Base-by-base conservation (phyloP, 2,329 filamentous ascomycete genomes). In the Calonectria leucothoes region DNA sequence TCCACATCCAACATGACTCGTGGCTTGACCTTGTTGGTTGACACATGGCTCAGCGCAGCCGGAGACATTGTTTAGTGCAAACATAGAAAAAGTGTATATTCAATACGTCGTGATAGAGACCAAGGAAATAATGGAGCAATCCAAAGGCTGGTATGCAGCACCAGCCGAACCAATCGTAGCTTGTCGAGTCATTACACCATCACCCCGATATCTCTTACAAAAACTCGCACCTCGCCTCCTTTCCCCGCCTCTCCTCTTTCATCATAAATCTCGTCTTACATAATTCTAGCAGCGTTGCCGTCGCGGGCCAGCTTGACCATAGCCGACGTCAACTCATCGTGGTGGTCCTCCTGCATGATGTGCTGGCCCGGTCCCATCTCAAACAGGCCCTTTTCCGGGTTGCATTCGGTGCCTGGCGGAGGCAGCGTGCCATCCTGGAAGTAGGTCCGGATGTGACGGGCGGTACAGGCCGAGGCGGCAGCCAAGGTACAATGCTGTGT, bases 401-500 rank as follows among this genome's bases (percentile, higher is more conserved):
- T 84, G 73, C 90, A 92, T 20, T 86, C 79, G 1, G 86, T 87
- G 1, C 85, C 85, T 0, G 82, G 78, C 3, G 79, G 76, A 0
- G 90, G 91, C 1, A 90, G 81, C 2, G 77, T 80, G 10, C 87
- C 88, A 11, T 86, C 75, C 74, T 88, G 85, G 76, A 89, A 88
- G 74, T 89, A 89, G 20, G 79, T 78, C 6, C 81, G 82, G 12
- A 89, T 82, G 23, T 84, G 75, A n/a, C 74, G 76, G 1, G 85
- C 83, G 4, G 87, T 88, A 75, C 88, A 89, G 0, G 81, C 80
- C 1, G 86, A 88, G 0, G 87, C 83, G 6, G 86, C 84, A 0
- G 88, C 82, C 6, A 88, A 79, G 17, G 84, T 86, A 8, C 88
- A 90, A 74, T 92, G 91, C 87, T 89, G 29, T 20, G 20, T 29